Percentiles rank a stretch among this genome's conserved stretches.
These are phyloP conservation scores for Fusarium globosum DNA, from an alignment of 2,329 filamentous ascomycete species.

Conservation along the genomic window DNA sequence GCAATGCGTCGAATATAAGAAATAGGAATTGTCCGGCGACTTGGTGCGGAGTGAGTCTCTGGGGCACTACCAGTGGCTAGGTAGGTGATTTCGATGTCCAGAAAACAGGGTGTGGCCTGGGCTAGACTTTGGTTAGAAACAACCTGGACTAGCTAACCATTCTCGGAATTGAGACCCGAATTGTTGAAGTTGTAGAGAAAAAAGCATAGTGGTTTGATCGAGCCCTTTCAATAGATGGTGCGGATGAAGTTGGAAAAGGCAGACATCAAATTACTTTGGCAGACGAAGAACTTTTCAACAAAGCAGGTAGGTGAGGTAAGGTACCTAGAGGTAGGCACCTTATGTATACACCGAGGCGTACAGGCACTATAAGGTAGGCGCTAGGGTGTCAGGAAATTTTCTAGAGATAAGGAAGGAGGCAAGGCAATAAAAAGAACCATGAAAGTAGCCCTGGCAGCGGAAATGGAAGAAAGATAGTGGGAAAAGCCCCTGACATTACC, in stretches of 20 bases:
- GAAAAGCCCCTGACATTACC: slow-evolving; percentile 11
- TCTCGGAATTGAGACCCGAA: slow-evolving; percentile 16
- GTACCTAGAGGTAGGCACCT: background rate
- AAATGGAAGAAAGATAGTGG: slow-evolving; percentile 1
- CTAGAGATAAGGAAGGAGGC: slow-evolving; percentile 15
- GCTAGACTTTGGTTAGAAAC: slow-evolving; percentile 15
- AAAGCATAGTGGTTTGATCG: slow-evolving; percentile 22
- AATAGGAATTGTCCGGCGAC: slow-evolving; percentile 8
- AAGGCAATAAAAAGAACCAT: slow-evolving; percentile 4
- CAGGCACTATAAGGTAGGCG: background rate
- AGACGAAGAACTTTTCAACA: background rate
- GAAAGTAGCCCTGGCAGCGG: slow-evolving; percentile 3
- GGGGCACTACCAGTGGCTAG: slow-evolving; percentile 24
- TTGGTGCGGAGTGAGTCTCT: slow-evolving; percentile 29
- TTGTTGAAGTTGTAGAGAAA: slow-evolving; percentile 12
- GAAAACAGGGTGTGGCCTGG: slow-evolving; percentile 10
- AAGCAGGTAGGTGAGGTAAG: background rate
- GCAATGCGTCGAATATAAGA: slow-evolving; percentile 1
- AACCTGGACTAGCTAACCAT: slow-evolving; percentile 25
- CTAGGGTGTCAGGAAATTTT: background rate
- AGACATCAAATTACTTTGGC: slow-evolving; percentile 5
- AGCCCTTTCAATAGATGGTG: background rate
- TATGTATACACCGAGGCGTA: background rate
- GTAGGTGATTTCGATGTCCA: slow-evolving; percentile 4
- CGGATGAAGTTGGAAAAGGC: background rate